Base-by-base conservation (phyloP, 2,329 filamentous ascomycete genomes). In the Pseudocercospora eumusae region DNA sequence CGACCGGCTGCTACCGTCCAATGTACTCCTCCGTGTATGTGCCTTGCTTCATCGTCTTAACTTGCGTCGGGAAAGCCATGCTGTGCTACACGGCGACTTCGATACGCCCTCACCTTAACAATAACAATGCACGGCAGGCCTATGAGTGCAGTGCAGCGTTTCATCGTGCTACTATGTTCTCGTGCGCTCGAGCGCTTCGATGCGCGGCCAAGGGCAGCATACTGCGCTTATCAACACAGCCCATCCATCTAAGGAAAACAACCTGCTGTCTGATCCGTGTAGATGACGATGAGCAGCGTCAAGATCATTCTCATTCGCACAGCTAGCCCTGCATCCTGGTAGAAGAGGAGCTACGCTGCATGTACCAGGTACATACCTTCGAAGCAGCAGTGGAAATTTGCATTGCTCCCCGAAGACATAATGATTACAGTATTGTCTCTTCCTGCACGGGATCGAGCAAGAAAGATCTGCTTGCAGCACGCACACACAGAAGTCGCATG, bases 41-140 rank as follows among this genome's bases (percentile, higher is more conserved):
- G 56, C 61, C 61, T 59, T 57, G 61, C 61, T 45, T 56, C 60
- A 33, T 20, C 28, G 31, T 44, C 20, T 33, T 13, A 20, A 40
- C 28, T 42, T n/a, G 9, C n/a, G 53, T 44, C 20, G 27, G 53
- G 42, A 44, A 44, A 33, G 21, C 31, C 36, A 40, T 56, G 33
- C 53, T 42, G 53, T 56, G 31, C 53, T 10, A 56, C 53, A 28
- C 53, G 53, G 53, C 31, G 36, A 40, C 11, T 50, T 50, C 7
- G 45, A 20, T 13, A 27, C 23, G 20, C 45, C 23, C 21, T 27
- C 45, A 49, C 45, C 20, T 21, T 25, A n/a, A 27, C 21, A 49
- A 18, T 25, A 49, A 49, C 18, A n/a, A 44, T 31, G 40, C 45
- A 49, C 45, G 23, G 45, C 45, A 49, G 45, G 23, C 6, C 28